A percentile compares a stretch with the other conserved stretches of the same genome.
These are phyloP conservation scores for Cordyceps javanica DNA, from an alignment of 2,329 filamentous ascomycete genomes.

Conservation along the genomic window DNA sequence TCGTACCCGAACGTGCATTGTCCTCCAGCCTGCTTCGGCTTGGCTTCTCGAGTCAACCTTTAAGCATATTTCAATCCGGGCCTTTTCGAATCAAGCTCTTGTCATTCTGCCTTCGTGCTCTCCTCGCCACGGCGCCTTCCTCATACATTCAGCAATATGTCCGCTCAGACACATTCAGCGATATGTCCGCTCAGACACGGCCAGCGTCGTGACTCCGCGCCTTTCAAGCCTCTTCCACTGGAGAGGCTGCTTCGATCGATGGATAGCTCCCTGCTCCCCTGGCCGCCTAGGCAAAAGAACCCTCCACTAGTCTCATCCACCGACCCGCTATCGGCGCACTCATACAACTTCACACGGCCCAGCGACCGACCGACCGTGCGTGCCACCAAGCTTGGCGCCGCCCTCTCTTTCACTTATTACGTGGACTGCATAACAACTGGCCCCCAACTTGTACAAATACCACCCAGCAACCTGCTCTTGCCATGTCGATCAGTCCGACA, in stretches of 20 bases:
- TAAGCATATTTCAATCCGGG: not conserved
- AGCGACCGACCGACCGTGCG: too few species aligned
- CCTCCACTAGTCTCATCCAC: not conserved
- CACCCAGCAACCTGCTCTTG: too few species aligned
- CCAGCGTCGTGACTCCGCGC: too few species aligned
- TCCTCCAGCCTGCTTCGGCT: not conserved
- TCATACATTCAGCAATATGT: not conserved
- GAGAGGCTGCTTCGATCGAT: too few species aligned
- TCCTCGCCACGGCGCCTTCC: not conserved
- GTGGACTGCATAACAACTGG: not conserved
- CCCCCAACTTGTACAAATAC: too few species aligned
- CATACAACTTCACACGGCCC: too few species aligned
- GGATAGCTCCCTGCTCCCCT: too few species aligned
- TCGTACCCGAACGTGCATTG: not conserved
- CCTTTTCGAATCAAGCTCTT: not conserved
- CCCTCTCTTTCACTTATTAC: not conserved
- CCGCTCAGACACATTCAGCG: not conserved
- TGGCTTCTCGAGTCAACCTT: not conserved
- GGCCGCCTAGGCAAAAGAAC: too few species aligned
- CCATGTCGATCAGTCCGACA: not conserved
- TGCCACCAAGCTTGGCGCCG: too few species aligned
- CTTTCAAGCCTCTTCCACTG: too few species aligned
- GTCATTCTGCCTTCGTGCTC: not conserved
- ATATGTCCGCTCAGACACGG: too few species aligned
- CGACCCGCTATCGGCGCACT: not conserved